Percentiles rank a stretch among this genome's conserved stretches.
These are phyloP conservation scores for Ceratopteris richardii DNA, from an alignment of 75 land plant genomes.

Conservation along the genomic window DNA sequence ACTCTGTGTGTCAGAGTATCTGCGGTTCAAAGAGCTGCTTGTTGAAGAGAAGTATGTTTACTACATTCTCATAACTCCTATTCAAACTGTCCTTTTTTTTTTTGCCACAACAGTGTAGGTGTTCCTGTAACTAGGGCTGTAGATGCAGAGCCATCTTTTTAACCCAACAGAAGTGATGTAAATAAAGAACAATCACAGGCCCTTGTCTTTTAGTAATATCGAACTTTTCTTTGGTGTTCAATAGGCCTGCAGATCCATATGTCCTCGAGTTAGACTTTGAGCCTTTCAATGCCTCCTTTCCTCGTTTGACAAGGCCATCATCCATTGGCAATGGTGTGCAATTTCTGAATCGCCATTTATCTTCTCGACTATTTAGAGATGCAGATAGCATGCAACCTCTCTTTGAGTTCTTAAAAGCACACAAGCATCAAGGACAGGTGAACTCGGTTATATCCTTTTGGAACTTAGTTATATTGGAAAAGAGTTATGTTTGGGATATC, in stretches of 20 bases:
- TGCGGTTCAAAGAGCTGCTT: constrained; percentile 65
- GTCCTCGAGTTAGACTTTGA: constrained; percentile 83
- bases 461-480: no score
- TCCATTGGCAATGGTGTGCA: constrained; percentile 83
- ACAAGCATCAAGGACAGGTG: constrained; percentile 68
- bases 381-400: constrained; percentile 46
- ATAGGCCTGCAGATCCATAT: constrained; percentile 60
- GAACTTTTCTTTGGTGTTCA: background rate
- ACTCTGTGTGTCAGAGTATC: constrained; percentile 57
- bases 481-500: no score
- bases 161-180: no score
- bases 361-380: constrained; percentile 34
- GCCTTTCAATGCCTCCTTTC: constrained; percentile 52
- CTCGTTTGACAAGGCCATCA: constrained; percentile 51
- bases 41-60: constrained; percentile 57
- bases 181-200: background rate
- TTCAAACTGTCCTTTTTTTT: background rate
- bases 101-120: background rate
- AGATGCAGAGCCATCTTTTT: no score
- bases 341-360: constrained; percentile 48
- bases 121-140: no score
- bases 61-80: background rate
- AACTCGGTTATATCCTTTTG: no score
- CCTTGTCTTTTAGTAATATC: background rate
- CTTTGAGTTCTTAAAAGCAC: constrained; percentile 49